Percentiles rank a stretch among this genome's conserved stretches.
phyloP scores from a whole-genome alignment of 805 yeast species.

The Candida ovalis region DNA sequence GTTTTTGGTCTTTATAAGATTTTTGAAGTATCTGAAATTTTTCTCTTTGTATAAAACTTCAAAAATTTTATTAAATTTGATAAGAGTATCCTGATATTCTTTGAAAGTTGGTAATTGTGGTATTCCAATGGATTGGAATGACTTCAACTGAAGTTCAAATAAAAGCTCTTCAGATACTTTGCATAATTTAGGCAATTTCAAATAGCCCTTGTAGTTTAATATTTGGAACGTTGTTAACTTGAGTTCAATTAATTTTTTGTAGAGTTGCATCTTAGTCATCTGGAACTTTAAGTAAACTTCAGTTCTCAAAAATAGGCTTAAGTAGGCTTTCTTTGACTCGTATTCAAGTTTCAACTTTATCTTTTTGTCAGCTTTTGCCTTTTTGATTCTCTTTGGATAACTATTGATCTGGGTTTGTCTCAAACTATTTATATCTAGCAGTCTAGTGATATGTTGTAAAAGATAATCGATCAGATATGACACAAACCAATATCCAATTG shows the following conservation, averaged over 20 bases:
- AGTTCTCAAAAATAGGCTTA: constrained; percentile 11
- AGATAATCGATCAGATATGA: constrained; percentile 32
- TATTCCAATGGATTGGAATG: constrained; percentile 74
- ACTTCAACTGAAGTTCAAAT: constrained; percentile 65
- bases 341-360: constrained; percentile 19
- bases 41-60: constrained; percentile 8
- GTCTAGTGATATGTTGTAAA: constrained; percentile 19
- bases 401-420: constrained; percentile 18
- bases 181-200: constrained; percentile 27
- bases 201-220: constrained; percentile 20
- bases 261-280: constrained; percentile 9
- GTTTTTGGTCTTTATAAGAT: constrained; percentile 12
- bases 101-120: constrained; percentile 59
- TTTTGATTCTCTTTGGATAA: constrained; percentile 22
- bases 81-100: constrained; percentile 27
- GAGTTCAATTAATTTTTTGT: constrained; percentile 17
- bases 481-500: constrained; percentile 65
- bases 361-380: constrained; percentile 27
- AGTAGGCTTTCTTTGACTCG: constrained; percentile 14
- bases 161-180: constrained; percentile 32
- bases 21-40: constrained; percentile 11
- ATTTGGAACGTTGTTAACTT: constrained; percentile 24
- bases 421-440: constrained; percentile 16
- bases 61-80: constrained; percentile 15
- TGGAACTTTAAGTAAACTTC: constrained; percentile 13